These are phyloP conservation scores for Penicillium sp. DNA, from an alignment of 2,329 filamentous ascomycete species.

Conservation along the genomic window DNA sequence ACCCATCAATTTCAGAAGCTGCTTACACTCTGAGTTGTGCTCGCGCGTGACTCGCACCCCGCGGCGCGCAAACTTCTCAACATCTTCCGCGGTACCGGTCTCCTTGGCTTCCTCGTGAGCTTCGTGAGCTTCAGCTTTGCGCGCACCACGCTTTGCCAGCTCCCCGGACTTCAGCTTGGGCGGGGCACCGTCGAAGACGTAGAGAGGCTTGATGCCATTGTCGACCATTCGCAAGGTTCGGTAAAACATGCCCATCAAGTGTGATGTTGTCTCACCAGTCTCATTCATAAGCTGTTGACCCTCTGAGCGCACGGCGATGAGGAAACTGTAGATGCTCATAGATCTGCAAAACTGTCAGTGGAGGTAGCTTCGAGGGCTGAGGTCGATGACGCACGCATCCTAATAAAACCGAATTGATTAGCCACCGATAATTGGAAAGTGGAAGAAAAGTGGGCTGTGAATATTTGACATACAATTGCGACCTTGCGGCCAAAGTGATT, in stretches of 20 bases:
- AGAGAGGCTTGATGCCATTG: conserved; percentile 97
- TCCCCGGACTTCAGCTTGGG: conserved; percentile 98
- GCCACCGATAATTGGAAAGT: conserved; percentile 7
- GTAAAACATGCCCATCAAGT: conserved; percentile 99
- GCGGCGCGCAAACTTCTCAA: conserved; percentile 93
- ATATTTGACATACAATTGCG: conserved; percentile 70
- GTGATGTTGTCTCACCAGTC: conserved; percentile 92
- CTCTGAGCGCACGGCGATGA: conserved; percentile 94
- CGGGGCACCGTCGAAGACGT: conserved; percentile 95
- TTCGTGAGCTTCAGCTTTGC: conserved; percentile 89
- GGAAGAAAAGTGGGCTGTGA: background rate
- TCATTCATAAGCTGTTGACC: conserved; percentile 96
- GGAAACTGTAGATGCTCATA: conserved; percentile 98
- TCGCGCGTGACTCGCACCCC: conserved; percentile 95
- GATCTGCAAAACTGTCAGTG: conserved; percentile 56
- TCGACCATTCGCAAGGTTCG: conserved; percentile 97
- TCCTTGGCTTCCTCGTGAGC: conserved; percentile 94
- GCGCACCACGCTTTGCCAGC: conserved; percentile 90
- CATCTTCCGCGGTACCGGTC: conserved; percentile 93
- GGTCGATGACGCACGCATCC: conserved; percentile 55
- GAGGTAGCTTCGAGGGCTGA: background rate
- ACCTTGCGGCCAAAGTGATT: conserved; percentile 98
- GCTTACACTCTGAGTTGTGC: conserved; percentile 93
- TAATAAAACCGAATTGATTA: conserved; percentile 28
- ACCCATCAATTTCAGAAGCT: conserved; percentile 89